These are phyloP conservation scores for Phlyctochytrium arcticum DNA, from an alignment of 192 early-diverging fungal genomes.

Conservation along the genomic window DNA sequence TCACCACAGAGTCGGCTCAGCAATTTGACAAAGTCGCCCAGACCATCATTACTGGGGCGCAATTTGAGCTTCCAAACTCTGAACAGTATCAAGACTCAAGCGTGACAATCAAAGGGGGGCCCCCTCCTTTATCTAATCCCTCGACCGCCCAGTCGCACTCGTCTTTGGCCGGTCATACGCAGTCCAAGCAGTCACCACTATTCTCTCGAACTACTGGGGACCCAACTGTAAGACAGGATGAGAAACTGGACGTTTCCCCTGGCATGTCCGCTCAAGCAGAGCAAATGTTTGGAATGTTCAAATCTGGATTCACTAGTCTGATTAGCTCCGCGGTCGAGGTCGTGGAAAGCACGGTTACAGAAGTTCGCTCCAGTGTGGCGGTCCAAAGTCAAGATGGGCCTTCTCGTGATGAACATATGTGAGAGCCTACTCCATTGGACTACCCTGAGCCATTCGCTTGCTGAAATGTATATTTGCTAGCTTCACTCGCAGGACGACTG, in stretches of 20 bases:
- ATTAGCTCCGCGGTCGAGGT: slow-evolving; percentile 22
- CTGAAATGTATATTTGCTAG: not conserved
- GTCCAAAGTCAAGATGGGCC: too few relatives aligned
- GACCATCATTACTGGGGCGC: slow-evolving; percentile 7
- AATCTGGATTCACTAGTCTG: slow-evolving; percentile 9
- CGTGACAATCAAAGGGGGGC: not conserved
- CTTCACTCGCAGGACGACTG: slow-evolving; percentile 35
- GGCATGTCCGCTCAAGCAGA: slow-evolving; percentile 30
- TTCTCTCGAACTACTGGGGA: not conserved
- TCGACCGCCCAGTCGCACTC: not conserved
- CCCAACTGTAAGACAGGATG: not conserved
- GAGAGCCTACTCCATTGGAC: not conserved
- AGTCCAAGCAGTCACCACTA: too few relatives aligned
- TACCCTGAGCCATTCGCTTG: not conserved
- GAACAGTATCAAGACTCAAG: too few relatives aligned
- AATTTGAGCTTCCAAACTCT: slow-evolving; percentile 3
- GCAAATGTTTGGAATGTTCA: slow-evolving; percentile 30
- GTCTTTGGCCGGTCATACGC: not conserved
- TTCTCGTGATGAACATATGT: not conserved
- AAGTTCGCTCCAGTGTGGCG: too few relatives aligned
- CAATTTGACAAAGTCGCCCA: slow-evolving; percentile 6
- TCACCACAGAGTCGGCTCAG: slow-evolving; percentile 24
- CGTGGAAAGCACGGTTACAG: too few relatives aligned
- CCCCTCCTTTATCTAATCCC: not conserved
- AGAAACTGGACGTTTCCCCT: not conserved